Evolutionary conservation across 2,329 filamentous ascomycete species (phyloP), one percentile per base, ranked within the genome.

Genomic region (Lomentospora prolificans): DNA sequence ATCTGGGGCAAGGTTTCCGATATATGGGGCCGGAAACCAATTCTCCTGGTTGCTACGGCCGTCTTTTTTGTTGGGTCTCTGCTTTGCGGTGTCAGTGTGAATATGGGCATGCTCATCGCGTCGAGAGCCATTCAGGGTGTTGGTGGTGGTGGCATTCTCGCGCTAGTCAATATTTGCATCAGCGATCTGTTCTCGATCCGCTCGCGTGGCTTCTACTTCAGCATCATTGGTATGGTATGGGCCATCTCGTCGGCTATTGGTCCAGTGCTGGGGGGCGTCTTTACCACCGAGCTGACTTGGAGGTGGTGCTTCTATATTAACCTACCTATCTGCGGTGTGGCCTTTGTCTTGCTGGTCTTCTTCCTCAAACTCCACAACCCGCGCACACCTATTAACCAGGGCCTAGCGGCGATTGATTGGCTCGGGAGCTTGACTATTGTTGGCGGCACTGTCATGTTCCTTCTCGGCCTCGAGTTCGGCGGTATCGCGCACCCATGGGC

Each of bases 391-490:
- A 65, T 87, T 9, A 69, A 74, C 53, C 68, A 83, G 53, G 86
- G 86, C 0, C 70, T 89, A 4, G 75, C 79, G 30, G 84, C 85
- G 17, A 75, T 84, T 50, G 80, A 84, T 67, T 84, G 80, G 80
- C 59, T 73, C 0, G 79, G 79, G 33, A 78, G 73, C 57, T 12
- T 77, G 3, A 69, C 78, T 28, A 81, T 95, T 65, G 79, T 91
- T 24, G 87, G 86, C 44, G 89, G 86, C 19, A 91, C 88, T 0
- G 75, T 95, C 19, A 92, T 95, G 88, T 76, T 95, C 60, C 80
- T 96, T 3, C 82, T 96, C 44, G 91, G 90, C 0, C 80, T 96
- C 9, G 86, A 95, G 65, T 89, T 92, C 59, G 91, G 90, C 55
- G 90, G 89, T 51, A 80, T 90, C 53, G 76, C 77, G 22, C 82